These are phyloP conservation scores for Neopestalotiopsis clavispora DNA, from an alignment of 2,329 filamentous ascomycete genomes.

Conservation along the genomic window DNA sequence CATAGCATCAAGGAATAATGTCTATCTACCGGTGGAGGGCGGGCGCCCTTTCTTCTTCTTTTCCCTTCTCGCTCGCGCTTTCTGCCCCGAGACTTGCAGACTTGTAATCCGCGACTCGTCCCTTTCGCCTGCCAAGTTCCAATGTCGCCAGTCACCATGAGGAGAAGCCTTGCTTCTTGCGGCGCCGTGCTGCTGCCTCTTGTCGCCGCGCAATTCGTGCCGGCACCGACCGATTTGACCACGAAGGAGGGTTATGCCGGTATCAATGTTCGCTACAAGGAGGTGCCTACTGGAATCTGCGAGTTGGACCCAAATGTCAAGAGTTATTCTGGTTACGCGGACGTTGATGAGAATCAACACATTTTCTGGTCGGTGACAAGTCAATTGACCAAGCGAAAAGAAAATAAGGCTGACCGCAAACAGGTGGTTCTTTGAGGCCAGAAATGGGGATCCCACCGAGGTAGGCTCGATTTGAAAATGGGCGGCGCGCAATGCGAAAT, in stretches of 20 bases:
- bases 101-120: not conserved
- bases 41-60: not conserved
- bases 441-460: constrained; percentile 44
- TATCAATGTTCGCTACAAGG: constrained; percentile 50
- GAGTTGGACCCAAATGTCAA: constrained; percentile 47
- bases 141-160: not conserved
- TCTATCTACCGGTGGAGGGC: not conserved
- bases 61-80: not conserved
- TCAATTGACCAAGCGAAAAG: not conserved
- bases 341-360: constrained; percentile 43
- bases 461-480: not conserved
- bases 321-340: constrained; percentile 47
- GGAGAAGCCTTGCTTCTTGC: not conserved
- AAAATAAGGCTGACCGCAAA: not conserved
- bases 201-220: constrained; percentile 32
- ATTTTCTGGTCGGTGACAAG: constrained; percentile 36
- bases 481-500: not conserved
- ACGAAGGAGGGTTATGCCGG: constrained; percentile 34
- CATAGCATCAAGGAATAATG: not conserved
- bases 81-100: not conserved
- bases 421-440: constrained; percentile 55
- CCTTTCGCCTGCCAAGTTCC: not conserved
- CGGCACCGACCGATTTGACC: constrained; percentile 31
- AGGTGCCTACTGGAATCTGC: constrained; percentile 51
- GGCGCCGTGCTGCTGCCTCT: constrained; percentile 1